phyloP scores from a whole-genome alignment of 305 asterid genomes.

The Fraxinus velutina region DNA sequence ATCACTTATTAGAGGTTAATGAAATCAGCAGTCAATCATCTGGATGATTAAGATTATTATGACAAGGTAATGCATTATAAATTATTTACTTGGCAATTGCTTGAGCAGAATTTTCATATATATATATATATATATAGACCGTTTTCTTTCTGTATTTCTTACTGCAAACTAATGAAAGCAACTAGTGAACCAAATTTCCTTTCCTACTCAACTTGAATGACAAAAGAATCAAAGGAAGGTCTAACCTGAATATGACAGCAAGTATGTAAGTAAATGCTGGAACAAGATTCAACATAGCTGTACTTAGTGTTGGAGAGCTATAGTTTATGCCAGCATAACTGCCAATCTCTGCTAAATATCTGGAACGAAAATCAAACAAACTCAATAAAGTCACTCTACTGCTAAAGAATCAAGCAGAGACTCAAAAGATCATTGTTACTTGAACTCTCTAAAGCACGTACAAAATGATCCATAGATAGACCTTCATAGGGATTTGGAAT shows the following conservation, averaged over 20 bases:
- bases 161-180: background rate
- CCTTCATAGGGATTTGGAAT: background rate
- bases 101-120: background rate
- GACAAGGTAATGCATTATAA: background rate
- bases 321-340: slow-evolving; percentile 49
- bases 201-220: slow-evolving; percentile 1
- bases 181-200: background rate
- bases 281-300: slow-evolving; percentile 60
- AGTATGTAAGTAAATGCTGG: slow-evolving; percentile 59
- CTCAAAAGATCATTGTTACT: background rate
- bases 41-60: background rate
- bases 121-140: background rate
- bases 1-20: background rate
- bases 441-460: background rate
- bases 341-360: slow-evolving; percentile 40
- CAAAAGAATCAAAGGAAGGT: background rate
- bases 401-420: background rate
- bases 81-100: background rate
- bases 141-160: background rate
- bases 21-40: background rate
- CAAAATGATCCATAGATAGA: background rate
- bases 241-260: slow-evolving; percentile 54
- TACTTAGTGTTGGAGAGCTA: slow-evolving; percentile 64
- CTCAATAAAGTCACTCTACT: background rate
- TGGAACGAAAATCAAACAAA: slow-evolving; percentile 25